Conservation (phyloP, 345 rosid species). For the Turritis glabra region DNA sequence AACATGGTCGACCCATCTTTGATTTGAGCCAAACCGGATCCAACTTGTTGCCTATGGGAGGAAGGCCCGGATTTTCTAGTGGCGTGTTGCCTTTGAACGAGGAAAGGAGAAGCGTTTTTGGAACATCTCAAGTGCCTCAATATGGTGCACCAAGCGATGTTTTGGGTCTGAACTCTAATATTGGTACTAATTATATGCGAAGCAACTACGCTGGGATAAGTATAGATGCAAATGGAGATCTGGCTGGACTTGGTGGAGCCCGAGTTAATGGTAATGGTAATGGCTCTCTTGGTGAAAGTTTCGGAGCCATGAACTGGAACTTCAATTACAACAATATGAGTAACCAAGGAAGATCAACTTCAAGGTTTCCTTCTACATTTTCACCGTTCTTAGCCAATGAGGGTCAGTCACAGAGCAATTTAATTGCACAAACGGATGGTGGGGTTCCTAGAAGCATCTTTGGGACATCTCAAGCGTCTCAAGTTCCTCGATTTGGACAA, state of each 20-base stretch:
- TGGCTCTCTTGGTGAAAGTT: not conserved
- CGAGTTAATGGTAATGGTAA: not conserved
- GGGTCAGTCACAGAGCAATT: not conserved
- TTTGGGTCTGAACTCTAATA: conserved; percentile 16
- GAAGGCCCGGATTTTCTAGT: not conserved
- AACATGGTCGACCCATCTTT: not conserved
- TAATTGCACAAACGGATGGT: not conserved
- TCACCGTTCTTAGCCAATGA: not conserved
- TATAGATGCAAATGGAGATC: not conserved
- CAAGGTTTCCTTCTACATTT: not conserved
- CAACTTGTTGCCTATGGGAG: not conserved
- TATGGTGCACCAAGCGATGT: not conserved
- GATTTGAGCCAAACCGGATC: not conserved
- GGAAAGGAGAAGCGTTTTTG: not conserved
- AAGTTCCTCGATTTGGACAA: conserved; percentile 2
- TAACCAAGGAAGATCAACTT: conserved; percentile 12
- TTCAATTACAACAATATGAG: not conserved
- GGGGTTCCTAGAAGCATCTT: not conserved
- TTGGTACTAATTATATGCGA: not conserved
- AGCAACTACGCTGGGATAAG: not conserved
- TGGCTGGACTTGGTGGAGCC: not conserved
- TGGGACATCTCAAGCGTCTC: conserved; percentile 4
- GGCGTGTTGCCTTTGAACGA: not conserved
- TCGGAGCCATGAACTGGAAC: conserved; percentile 1
- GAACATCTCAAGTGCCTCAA: conserved; percentile 5